These are phyloP conservation scores for Penstemon newberryi DNA, from an alignment of 257 asterid genomes.

Conservation along the genomic window DNA sequence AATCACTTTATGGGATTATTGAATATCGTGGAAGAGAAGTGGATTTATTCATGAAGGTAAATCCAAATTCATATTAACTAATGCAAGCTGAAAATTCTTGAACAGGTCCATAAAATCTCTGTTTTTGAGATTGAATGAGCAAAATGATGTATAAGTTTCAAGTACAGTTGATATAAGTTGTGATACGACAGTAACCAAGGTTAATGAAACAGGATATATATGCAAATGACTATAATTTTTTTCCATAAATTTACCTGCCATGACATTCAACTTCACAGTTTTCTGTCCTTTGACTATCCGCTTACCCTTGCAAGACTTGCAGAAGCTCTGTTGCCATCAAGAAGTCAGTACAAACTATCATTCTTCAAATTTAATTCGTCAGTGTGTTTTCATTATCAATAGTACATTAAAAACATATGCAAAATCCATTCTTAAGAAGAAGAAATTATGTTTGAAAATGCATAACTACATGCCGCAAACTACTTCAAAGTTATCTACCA, in stretches of 20 bases:
- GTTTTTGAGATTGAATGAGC: constrained; percentile 1
- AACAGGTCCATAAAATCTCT: neutral
- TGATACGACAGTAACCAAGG: neutral
- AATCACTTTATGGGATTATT: neutral
- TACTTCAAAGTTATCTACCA: constrained; percentile 10
- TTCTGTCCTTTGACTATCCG: constrained; percentile 73
- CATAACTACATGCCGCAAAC: constrained; percentile 24
- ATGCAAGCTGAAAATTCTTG: constrained; percentile 22
- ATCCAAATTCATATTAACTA: constrained; percentile 9
- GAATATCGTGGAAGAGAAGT: constrained; percentile 2
- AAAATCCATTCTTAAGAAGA: constrained; percentile 1
- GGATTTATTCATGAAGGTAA: constrained; percentile 19
- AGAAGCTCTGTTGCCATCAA: constrained; percentile 57
- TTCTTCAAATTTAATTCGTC: constrained; percentile 1
- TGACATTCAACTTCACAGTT: constrained; percentile 66
- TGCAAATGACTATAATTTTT: neutral
- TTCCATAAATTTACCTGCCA: constrained; percentile 58
- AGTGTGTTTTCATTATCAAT: neutral
- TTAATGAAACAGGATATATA: neutral
- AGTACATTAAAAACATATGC: neutral
- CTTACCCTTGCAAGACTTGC: constrained; percentile 88
- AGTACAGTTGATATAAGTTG: neutral
- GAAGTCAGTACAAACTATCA: constrained; percentile 25
- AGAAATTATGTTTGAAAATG: neutral
- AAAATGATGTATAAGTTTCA: constrained; percentile 11